Evolutionary conservation across 805 yeast genomes (phyloP).

Genomic region (Priceomyces castillae): DNA sequence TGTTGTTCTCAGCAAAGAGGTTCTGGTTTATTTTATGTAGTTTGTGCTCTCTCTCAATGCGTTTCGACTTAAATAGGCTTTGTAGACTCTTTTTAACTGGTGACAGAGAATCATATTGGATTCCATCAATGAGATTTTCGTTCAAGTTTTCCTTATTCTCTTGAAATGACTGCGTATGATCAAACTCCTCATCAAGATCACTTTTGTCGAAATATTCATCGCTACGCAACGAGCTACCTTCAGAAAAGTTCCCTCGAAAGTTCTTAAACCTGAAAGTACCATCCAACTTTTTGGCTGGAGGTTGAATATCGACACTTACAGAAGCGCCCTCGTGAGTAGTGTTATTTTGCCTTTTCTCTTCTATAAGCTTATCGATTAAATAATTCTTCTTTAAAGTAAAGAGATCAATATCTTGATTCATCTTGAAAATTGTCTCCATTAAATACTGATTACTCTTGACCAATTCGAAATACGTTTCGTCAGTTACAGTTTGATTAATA

Average conservation of each 20-base stretch:
- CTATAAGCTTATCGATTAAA: constrained; percentile 1
- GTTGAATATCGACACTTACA: not conserved
- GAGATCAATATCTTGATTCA: constrained; percentile 15
- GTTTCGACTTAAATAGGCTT: constrained; percentile 5
- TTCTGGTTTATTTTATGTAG: constrained; percentile 3
- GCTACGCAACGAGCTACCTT: not conserved
- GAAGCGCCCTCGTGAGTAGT: not conserved
- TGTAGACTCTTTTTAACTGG: constrained; percentile 4
- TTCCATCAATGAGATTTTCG: not conserved
- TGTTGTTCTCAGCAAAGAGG: constrained; percentile 3
- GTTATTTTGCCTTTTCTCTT: not conserved
- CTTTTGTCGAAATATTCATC: not conserved
- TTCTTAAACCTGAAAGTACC: not conserved
- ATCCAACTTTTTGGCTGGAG: not conserved
- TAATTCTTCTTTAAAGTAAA: constrained; percentile 11
- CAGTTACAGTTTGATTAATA: constrained; percentile 2
- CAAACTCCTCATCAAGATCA: not conserved
- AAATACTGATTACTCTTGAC: constrained; percentile 14
- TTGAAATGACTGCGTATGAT: not conserved
- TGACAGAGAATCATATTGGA: not conserved
- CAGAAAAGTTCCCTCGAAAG: not conserved
- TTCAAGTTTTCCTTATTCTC: constrained; percentile 1
- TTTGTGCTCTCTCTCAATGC: constrained; percentile 3
- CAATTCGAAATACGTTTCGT: constrained; percentile 13
- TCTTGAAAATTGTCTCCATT: constrained; percentile 9